These are phyloP conservation scores for Coemansia sp. DNA, from an alignment of 192 early-diverging fungal species.

Conservation along the genomic window DNA sequence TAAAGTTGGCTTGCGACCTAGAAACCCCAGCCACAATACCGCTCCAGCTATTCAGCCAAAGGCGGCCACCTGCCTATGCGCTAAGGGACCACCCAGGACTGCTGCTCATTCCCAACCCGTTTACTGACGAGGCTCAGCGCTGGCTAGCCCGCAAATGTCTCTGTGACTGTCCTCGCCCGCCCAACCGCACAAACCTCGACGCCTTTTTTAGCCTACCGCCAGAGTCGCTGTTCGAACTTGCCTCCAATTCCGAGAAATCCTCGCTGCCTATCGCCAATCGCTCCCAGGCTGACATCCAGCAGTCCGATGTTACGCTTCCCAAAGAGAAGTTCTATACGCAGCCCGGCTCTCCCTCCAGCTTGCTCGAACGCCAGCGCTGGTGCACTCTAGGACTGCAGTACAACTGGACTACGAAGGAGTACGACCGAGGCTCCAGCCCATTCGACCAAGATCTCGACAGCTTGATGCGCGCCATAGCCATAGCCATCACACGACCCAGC, in stretches of 20 bases:
- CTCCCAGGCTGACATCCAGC: constrained; percentile 32
- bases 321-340: constrained; percentile 27
- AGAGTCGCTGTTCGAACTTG: constrained; percentile 51
- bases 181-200: constrained; percentile 87
- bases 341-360: constrained; percentile 12
- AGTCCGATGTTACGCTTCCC: constrained; percentile 27
- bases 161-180: constrained; percentile 69
- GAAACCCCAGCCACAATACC: constrained; percentile 20
- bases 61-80: constrained; percentile 36
- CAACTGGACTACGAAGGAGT: constrained; percentile 79
- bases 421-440: constrained; percentile 53
- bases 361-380: constrained; percentile 61
- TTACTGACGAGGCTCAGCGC: constrained; percentile 71
- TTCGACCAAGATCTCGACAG: constrained; percentile 68
- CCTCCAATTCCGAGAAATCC: constrained; percentile 53
- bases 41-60: constrained; percentile 21
- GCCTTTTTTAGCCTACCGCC: constrained; percentile 74
- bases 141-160: constrained; percentile 70
- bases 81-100: constrained; percentile 61
- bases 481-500: constrained; percentile 54
- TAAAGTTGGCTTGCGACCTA: constrained; percentile 32
- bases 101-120: constrained; percentile 74
- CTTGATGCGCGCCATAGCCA: constrained; percentile 66
- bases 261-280: constrained; percentile 33
- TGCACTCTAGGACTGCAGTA: constrained; percentile 76